A percentile compares a stretch with the other conserved stretches of the same genome.
Evolutionary conservation across 2,329 filamentous ascomycete genomes (phyloP).

Genomic region (Alternaria sp.): DNA sequence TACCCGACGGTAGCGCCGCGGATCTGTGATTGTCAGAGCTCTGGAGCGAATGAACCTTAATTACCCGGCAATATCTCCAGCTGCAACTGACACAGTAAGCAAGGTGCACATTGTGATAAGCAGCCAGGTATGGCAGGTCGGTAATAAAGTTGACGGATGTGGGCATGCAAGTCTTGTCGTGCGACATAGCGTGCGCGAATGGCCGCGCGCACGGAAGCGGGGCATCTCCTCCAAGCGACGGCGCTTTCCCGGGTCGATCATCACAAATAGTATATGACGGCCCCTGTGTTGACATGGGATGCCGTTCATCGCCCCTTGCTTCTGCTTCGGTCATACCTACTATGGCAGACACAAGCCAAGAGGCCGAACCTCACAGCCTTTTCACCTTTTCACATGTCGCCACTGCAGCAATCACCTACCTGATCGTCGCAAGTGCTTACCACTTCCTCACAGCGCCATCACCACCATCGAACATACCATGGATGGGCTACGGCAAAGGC

Average conservation of each 20-base stretch:
- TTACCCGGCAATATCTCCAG: not conserved
- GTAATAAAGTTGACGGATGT: not conserved
- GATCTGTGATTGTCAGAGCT: not conserved
- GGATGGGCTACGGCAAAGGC: conserved; percentile 34
- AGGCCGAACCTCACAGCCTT: not conserved
- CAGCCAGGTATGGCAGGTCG: not conserved
- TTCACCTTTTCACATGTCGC: conserved; percentile 3
- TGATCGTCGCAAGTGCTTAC: conserved; percentile 16
- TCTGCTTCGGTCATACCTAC: not conserved
- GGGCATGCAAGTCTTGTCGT: not conserved
- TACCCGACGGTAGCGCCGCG: not conserved
- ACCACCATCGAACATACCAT: conserved; percentile 28
- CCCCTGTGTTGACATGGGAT: not conserved
- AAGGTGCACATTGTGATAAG: not conserved
- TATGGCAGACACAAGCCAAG: not conserved
- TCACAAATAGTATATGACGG: not conserved
- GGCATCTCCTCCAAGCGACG: not conserved
- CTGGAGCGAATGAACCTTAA: not conserved
- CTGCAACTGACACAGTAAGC: not conserved
- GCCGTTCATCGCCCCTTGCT: not conserved
- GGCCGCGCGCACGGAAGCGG: not conserved
- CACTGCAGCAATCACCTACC: conserved; percentile 26
- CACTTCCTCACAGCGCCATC: conserved; percentile 19
- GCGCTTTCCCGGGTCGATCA: not conserved
- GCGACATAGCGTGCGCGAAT: not conserved